Evolutionary conservation across 371 early-diverging fungal species (phyloP).

Genomic region (Dichotomocladium elegans): DNA sequence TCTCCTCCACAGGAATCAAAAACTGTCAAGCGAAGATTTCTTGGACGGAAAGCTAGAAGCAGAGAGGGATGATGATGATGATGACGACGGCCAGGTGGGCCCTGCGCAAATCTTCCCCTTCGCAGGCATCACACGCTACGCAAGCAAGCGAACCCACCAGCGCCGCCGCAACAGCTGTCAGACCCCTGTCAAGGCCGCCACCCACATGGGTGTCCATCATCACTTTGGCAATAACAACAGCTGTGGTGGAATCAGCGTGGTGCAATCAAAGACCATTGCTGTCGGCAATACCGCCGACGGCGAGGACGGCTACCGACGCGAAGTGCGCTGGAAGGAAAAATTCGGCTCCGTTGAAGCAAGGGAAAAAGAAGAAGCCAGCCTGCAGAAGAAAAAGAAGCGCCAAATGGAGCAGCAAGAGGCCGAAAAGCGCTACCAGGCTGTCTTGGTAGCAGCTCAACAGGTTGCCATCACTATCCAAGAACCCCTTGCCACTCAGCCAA

Average conservation of each 20-base stretch:
- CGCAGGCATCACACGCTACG: constrained; percentile 3
- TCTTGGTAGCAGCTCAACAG: constrained; percentile 1
- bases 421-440: not conserved
- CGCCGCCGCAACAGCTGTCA: not conserved
- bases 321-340: constrained; percentile 7
- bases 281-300: constrained; percentile 1
- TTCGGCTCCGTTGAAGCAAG: not conserved
- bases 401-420: not conserved
- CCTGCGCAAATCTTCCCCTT: constrained; percentile 2
- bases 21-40: not conserved
- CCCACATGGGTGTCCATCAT: too few relatives aligned
- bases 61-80: not conserved
- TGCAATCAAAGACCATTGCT: not conserved
- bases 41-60: too few relatives aligned
- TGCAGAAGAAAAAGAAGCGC: not conserved
- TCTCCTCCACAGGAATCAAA: constrained; percentile 19
- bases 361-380: not conserved
- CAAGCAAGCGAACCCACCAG: not conserved
- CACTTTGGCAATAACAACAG: too few relatives aligned
- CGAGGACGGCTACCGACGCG: constrained; percentile 4
- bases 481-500: not conserved
- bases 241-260: not conserved
- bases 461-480: constrained; percentile 2
- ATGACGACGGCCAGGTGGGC: not conserved
- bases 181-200: not conserved